Percentiles rank a stretch among this genome's conserved stretches.
Evolutionary conservation across 2,329 filamentous ascomycete species (phyloP).

Genomic region (Coniosporium tulheliwenetii): DNA sequence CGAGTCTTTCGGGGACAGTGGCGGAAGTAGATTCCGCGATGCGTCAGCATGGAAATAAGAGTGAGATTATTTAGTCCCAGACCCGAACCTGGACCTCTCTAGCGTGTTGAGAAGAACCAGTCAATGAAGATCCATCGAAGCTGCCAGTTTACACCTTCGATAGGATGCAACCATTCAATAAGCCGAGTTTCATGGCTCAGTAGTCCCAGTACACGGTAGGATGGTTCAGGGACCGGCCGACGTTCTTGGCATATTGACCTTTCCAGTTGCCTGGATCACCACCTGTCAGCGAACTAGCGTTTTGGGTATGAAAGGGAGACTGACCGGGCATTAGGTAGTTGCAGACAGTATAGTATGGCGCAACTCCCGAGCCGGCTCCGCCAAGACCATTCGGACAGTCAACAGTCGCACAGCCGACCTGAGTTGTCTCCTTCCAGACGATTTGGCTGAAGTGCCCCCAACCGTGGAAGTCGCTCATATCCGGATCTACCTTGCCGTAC

Average conservation of each 20-base stretch:
- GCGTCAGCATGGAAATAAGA: no score
- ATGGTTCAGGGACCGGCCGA: slow-evolving; percentile 25
- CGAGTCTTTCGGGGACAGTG: no score
- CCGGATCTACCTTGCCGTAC: slow-evolving; percentile 46
- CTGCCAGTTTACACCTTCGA: no score
- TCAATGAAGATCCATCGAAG: no score
- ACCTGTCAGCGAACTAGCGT: slow-evolving; percentile 11
- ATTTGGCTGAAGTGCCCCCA: slow-evolving; percentile 69
- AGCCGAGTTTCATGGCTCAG: no score
- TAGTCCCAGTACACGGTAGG: slow-evolving; percentile 17
- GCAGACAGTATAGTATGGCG: slow-evolving; percentile 68
- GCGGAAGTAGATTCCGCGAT: no score
- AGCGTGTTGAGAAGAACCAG: no score
- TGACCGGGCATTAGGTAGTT: slow-evolving; percentile 67
- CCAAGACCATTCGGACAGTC: slow-evolving; percentile 19
- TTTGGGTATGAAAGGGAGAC: slow-evolving; percentile 17
- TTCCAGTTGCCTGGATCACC: slow-evolving; percentile 34
- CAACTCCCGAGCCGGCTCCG: slow-evolving; percentile 22
- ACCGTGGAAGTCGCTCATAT: slow-evolving; percentile 43
- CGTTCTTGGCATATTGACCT: slow-evolving; percentile 37
- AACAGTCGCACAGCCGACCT: slow-evolving; percentile 50
- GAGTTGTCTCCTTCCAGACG: slow-evolving; percentile 48
- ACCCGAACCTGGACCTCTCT: no score
- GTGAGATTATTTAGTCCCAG: no score
- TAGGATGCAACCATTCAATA: no score